These are phyloP conservation scores for Zychaea mexicana DNA, from an alignment of 371 early-diverging fungal genomes.

Conservation along the genomic window DNA sequence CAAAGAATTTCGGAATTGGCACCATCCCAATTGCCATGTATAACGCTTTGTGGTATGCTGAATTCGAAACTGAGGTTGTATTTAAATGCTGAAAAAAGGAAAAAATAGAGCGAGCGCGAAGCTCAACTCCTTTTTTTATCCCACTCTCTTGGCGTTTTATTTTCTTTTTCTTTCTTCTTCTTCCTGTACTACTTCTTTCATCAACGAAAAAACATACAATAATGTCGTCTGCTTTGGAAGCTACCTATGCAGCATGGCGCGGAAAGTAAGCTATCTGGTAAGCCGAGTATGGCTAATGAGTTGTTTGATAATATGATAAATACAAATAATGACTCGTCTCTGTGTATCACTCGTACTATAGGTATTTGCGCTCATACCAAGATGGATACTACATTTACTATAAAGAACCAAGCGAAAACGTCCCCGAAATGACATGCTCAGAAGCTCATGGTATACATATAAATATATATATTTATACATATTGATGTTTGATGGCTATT, in stretches of 20 bases:
- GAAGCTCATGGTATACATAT: constrained; percentile 50
- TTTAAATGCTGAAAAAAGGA: no score
- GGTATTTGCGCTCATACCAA: constrained; percentile 46
- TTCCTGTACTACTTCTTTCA: not conserved
- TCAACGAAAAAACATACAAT: not conserved
- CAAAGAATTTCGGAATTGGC: no score
- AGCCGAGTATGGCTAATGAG: no score
- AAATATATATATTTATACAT: not conserved
- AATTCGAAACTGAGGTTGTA: no score
- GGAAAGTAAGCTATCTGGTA: constrained; percentile 22
- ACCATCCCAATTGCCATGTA: no score
- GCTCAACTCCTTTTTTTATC: not conserved
- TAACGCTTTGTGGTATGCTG: no score
- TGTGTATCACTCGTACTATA: no score
- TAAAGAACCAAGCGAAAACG: constrained; percentile 44
- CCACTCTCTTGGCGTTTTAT: not conserved
- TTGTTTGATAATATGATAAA: no score
- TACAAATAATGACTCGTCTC: no score
- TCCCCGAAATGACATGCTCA: constrained; percentile 47
- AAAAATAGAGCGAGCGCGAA: constrained; percentile 7
- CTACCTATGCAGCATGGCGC: constrained; percentile 39
- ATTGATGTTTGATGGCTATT: not conserved
- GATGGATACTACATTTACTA: constrained; percentile 51
- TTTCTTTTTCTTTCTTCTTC: constrained; percentile 9
- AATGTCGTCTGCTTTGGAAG: constrained; percentile 30